Evolutionary conservation across 768 basidiomycete species (phyloP), one percentile per base, ranked within the genome.

Genomic region (Mycena vulgaris): DNA sequence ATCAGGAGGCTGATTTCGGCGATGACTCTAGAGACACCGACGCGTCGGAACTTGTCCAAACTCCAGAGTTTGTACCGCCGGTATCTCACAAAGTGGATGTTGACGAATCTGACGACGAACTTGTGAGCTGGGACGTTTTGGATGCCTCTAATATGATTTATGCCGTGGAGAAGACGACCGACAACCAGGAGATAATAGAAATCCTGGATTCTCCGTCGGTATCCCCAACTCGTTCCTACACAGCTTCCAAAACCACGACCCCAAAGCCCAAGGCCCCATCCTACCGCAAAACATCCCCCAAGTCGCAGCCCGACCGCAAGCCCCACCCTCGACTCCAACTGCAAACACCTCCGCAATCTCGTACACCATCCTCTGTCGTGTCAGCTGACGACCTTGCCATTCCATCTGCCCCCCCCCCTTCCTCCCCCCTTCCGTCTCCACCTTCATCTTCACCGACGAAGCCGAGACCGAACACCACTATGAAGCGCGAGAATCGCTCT

Each of bases 101-200:
- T 10, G 73, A 77, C 28, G 80, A 81, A 28, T 84, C 87, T n/a
- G 88, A 87, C 23, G 88, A 89, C 65, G 88, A 89, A 72, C 76
- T 83, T 13, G 77, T 79, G 57, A 76, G 76, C 51, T 83, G 80
- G 80, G 76, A 39, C 52, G 33, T 63, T 17, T 25, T 63, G 13
- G 71, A 68, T 28, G 71, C 52, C 28, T 69, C 71, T 42, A 72
- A 66, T 47, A 27, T 33, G 27, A 63, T 72, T 48, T 48, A n/a
- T 63, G 56, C 40, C 27, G 58, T 58, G 40, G 40, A 30, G 45
- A 60, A n/a, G 33, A 39, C n/a, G 23, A 16, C 17, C 9, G 39
- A 62, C 16, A 35, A 52, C 40, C 6, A 37, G 23, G 68, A 63
- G 27, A 49, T 51, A 19, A 53, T 60, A 40, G 48, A 63, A n/a